Evolutionary conservation across 768 basidiomycete genomes (phyloP), one percentile per base, ranked within the genome.

Genomic region (Galerina marginata): DNA sequence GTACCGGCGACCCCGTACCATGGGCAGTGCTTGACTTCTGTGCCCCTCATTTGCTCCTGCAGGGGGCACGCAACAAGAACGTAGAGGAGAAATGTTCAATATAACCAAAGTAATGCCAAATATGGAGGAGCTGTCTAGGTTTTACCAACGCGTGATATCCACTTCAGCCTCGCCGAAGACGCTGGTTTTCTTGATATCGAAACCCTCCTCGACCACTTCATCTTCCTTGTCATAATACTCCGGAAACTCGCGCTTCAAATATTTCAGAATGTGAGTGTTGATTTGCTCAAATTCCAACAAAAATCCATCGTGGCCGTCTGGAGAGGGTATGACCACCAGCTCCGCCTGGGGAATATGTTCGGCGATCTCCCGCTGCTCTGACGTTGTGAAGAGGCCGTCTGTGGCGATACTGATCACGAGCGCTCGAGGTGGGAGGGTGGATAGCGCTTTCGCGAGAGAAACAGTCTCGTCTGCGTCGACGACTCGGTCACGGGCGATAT

Each of bases 151-250:
- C 6, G 92, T 88, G 46, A 96, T 83, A 72, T 97, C 95, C 38
- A 88, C 95, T 79, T 99, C 96, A 0, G 95, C 96, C 79, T 99
- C 96, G 2, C 96, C 96, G 78, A 98, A 99, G 73, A 97, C 72
- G 68, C 95, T 96, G 63, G 93, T 91, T 84, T 98, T 96, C 75
- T 88, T 91, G 20, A 95, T 81, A 48, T 79, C 83, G 65, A 95
- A 96, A 15, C 82, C 89, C 6, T 76, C 85, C 48, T 71, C 80
- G 1, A 72, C 73, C 45, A 54, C 71, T 40, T 76, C 84, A 36
- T 73, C 86, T 2, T 75, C 80, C 9, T 75, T 77, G 37, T 66
- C 69, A 75, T 92, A 95, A 59, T 90, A 79, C 64, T 82, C 86
- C 1, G 91, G 88, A 71, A 96, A 85, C 73, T 90, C 89, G 63